A percentile compares a stretch with the other conserved stretches of the same genome.
phyloP scores from a whole-genome alignment of 768 basidiomycete species.

The Psilocybe sp. region DNA sequence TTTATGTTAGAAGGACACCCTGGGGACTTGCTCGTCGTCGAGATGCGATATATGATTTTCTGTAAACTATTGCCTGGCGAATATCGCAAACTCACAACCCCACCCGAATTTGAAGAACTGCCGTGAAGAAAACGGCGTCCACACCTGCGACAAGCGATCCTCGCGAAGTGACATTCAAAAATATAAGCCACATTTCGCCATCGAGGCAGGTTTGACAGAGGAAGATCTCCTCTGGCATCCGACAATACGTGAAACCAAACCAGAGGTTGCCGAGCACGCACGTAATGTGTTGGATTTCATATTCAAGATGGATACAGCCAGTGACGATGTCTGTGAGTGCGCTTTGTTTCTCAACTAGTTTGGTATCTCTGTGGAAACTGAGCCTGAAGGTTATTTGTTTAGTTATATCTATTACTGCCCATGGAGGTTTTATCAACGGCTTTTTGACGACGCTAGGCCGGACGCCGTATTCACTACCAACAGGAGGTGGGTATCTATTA shows the following conservation, averaged over 20 bases:
- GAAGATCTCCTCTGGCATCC: slow-evolving; percentile 60
- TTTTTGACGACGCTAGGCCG: slow-evolving; percentile 49
- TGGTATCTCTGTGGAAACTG: background rate
- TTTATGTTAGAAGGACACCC: slow-evolving; percentile 29
- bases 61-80: too few relatives aligned
- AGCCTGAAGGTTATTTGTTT: too few relatives aligned
- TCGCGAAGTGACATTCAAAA: slow-evolving; percentile 43
- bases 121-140: slow-evolving; percentile 63
- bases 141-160: slow-evolving; percentile 69
- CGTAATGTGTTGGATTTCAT: slow-evolving; percentile 50
- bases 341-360: background rate
- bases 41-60: slow-evolving; percentile 40
- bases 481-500: slow-evolving; percentile 61
- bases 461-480: slow-evolving; percentile 44
- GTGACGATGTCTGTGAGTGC: slow-evolving; percentile 43
- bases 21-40: slow-evolving; percentile 44
- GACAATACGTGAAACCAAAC: slow-evolving; percentile 49
- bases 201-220: slow-evolving; percentile 61
- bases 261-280: slow-evolving; percentile 46
- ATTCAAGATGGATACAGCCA: slow-evolving; percentile 37
- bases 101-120: slow-evolving; percentile 42
- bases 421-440: slow-evolving; percentile 59
- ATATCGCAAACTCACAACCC: too few relatives aligned
- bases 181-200: slow-evolving; percentile 48
- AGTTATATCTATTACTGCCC: slow-evolving; percentile 71